Conservation (phyloP, 306 rosid genomes). For the Glycyrrhiza uralensis region DNA sequence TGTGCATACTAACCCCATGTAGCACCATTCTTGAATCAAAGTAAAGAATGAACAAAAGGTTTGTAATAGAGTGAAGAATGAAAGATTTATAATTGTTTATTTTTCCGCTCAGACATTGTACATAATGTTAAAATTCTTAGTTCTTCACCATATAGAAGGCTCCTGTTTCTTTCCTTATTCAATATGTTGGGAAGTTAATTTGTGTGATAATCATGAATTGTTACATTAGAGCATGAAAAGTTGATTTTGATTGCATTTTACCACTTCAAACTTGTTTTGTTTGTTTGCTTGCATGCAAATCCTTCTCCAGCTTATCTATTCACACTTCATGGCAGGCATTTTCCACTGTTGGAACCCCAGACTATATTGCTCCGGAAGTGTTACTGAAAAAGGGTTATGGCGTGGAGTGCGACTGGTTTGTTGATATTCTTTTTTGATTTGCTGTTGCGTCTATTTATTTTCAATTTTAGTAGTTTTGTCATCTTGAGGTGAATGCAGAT, state of each 20-base stretch:
- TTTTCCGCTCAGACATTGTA: not conserved
- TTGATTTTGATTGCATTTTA: constrained; percentile 3
- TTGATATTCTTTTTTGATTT: constrained; percentile 23
- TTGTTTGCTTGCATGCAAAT: constrained; percentile 9
- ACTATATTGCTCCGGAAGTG: constrained; percentile 91
- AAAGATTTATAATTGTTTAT: not conserved
- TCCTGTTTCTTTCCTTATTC: not conserved
- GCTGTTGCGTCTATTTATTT: not conserved
- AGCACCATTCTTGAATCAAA: not conserved
- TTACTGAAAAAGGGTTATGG: constrained; percentile 84
- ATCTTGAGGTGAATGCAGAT: constrained; percentile 19
- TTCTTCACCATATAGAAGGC: not conserved
- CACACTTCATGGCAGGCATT: constrained; percentile 59
- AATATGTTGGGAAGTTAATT: not conserved
- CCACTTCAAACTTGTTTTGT: not conserved
- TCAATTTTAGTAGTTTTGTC: not conserved
- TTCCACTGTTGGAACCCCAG: constrained; percentile 95
- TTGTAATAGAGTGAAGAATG: not conserved
- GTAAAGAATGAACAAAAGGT: constrained; percentile 2
- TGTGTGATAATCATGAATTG: not conserved
- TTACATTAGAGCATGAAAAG: not conserved
- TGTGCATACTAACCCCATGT: not conserved
- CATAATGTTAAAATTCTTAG: constrained; percentile 12
- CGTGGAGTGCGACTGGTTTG: constrained; percentile 88
- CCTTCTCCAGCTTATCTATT: constrained; percentile 23